phyloP scores from a whole-genome alignment of 768 basidiomycete genomes.

The Boletellus ananiceps region DNA sequence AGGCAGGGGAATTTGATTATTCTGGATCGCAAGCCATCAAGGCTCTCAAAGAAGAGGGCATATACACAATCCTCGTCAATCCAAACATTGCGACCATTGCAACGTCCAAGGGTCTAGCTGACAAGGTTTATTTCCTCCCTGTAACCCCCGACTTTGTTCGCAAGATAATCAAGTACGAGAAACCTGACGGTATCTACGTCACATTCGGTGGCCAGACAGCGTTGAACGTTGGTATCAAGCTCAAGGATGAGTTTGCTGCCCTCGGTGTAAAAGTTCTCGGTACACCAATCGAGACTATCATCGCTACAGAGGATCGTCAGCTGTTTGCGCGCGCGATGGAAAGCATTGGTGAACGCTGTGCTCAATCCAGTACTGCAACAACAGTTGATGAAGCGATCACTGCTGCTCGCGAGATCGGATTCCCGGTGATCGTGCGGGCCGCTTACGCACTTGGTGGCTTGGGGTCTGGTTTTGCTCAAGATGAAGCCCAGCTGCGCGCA shows the following conservation, averaged over 20 bases:
- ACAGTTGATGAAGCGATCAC: constrained; percentile 76
- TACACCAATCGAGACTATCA: constrained; percentile 95
- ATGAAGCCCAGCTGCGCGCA: constrained; percentile 83
- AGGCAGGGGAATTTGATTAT: constrained; percentile 99
- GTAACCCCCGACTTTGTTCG: constrained; percentile 97
- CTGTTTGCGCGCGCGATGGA: constrained; percentile 93
- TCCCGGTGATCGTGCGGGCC: constrained; percentile 93
- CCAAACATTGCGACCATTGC: constrained; percentile 99
- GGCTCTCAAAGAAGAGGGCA: constrained; percentile 97
- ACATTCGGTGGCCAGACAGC: constrained; percentile 99
- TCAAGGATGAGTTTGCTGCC: constrained; percentile 91
- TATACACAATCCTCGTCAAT: constrained; percentile 98
- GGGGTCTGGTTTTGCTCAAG: constrained; percentile 94
- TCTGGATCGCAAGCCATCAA: constrained; percentile 99
- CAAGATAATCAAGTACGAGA: constrained; percentile 98
- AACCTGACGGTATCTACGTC: constrained; percentile 97
- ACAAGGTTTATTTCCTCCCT: constrained; percentile 99
- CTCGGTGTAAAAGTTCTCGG: constrained; percentile 93
- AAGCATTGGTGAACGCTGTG: constrained; percentile 93
- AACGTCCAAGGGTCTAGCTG: constrained; percentile 93
- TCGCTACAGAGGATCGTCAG: constrained; percentile 94
- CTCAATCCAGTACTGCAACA: constrained; percentile 84
- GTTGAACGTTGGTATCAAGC: constrained; percentile 92
- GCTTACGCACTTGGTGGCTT: constrained; percentile 96
- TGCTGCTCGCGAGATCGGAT: constrained; percentile 84